Base-by-base conservation (phyloP, 1,284 basidiomycete genomes). In the Moniliella sp. region DNA sequence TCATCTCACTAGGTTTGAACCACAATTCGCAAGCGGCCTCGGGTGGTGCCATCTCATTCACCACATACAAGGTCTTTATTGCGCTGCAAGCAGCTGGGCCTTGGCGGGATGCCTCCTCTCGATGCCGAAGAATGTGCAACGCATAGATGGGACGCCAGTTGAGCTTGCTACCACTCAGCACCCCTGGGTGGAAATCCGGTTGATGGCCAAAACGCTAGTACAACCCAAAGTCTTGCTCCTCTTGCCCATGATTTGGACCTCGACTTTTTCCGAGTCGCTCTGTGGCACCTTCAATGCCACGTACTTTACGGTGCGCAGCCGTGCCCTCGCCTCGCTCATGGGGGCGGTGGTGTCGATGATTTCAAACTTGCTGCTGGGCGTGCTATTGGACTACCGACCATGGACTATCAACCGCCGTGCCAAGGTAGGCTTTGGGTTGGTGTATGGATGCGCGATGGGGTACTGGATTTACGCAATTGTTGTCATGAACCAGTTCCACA, bases 31-130 rank as follows among this genome's bases (percentile, higher is more conserved):
- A 56, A 3, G 38, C 46, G 18, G 27, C 33, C 7, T 31, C 34
- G 9, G 43, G 46, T 2, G 64, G 64, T 1, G 49, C 46, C 4
- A 45, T 65, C 25, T 41, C 37, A 11, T 46, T 42, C 16, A 48
- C 55, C 19, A 62, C 62, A 1, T 64, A 59, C 36, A 39, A 63
- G 32, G 56, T 63, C 15, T 63, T 65, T 34, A 60, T 65, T 19
- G 55, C 48, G 0, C 44, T 65, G n/a, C 57, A 61, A 29, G 44
- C 43, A 16, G 8, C 59, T 9, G 57, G 48, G 1, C 62, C 61
- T 39, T 62, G 23, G 38, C 48, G 3, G 56, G 55, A 0, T n/a
- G 28, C 61, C 27, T 39, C 3, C 46, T 65, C 7, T 42, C 34
- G 15, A 39, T 42, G 35, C 62, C 62, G 3, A 38, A 43, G 27